Evolutionary conservation across 495 filamentous ascomycete genomes (phyloP).

Genomic region (Xylaria bambusicola): DNA sequence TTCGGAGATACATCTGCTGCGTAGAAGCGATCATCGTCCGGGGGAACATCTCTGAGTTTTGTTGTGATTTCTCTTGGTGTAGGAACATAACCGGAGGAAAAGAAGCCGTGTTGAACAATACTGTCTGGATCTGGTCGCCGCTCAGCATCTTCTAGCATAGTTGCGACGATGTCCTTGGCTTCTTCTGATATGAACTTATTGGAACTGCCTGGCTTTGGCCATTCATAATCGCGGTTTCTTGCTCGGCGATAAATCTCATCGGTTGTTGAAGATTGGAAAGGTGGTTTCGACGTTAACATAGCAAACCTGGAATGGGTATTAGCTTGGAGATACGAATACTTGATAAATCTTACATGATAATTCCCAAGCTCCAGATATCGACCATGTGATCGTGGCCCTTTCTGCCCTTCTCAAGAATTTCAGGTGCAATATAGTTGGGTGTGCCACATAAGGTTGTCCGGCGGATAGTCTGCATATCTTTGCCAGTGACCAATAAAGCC

Average conservation of each 20-base stretch:
- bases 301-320: slow-evolving; percentile 61
- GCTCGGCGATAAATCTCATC: slow-evolving; percentile 84
- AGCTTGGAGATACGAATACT: background rate
- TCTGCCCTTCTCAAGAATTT: slow-evolving; percentile 85
- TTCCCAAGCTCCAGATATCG: slow-evolving; percentile 94
- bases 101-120: slow-evolving; percentile 81
- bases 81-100: slow-evolving; percentile 65
- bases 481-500: slow-evolving; percentile 84
- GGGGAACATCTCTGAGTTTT: slow-evolving; percentile 52
- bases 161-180: slow-evolving; percentile 78
- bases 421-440: slow-evolving; percentile 97
- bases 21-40: slow-evolving; percentile 47
- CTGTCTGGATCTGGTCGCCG: slow-evolving; percentile 75
- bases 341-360: slow-evolving; percentile 73
- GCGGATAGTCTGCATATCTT: slow-evolving; percentile 71
- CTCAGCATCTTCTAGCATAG: slow-evolving; percentile 73
- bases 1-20: slow-evolving; percentile 27
- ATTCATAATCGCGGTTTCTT: slow-evolving; percentile 70
- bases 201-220: slow-evolving; percentile 60
- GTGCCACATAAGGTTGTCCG: slow-evolving; percentile 94
- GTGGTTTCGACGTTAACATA: slow-evolving; percentile 86
- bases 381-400: slow-evolving; percentile 87
- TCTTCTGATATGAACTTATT: slow-evolving; percentile 56
- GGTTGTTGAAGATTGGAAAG: slow-evolving; percentile 83
- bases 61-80: slow-evolving; percentile 49